phyloP scores from a whole-genome alignment of 2,329 filamentous ascomycete species.

The Aspergillus ochraceoroseus region DNA sequence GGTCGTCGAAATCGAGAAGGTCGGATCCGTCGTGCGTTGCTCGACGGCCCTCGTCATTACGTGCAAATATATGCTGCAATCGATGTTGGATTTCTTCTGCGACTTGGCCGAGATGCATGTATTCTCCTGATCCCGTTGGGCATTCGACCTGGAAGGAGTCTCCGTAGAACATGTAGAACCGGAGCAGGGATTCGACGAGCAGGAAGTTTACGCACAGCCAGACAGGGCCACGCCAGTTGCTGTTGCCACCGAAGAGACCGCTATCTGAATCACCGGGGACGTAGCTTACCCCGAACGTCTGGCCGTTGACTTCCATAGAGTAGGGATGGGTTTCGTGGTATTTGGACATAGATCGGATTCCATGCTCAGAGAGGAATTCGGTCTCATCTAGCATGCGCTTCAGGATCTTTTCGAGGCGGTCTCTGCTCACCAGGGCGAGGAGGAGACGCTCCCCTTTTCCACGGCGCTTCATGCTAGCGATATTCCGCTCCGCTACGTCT shows the following conservation, averaged over 20 bases:
- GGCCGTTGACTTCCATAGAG: constrained; percentile 92
- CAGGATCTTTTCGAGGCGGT: constrained; percentile 83
- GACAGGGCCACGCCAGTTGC: constrained; percentile 93
- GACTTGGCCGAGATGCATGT: constrained; percentile 92
- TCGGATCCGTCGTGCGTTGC: constrained; percentile 84
- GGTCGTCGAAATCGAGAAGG: constrained; percentile 78
- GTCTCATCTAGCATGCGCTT: constrained; percentile 89
- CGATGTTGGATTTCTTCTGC: constrained; percentile 94
- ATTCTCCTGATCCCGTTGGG: constrained; percentile 85
- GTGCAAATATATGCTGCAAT: constrained; percentile 82
- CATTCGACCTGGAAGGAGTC: constrained; percentile 85
- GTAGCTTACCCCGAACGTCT: constrained; percentile 81
- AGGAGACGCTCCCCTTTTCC: constrained; percentile 86
- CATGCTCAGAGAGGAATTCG: constrained; percentile 85
- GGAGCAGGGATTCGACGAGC: constrained; percentile 85
- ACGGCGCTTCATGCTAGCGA: constrained; percentile 84
- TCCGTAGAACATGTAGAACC: constrained; percentile 95
- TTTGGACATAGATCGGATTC: constrained; percentile 87
- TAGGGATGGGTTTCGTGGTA: constrained; percentile 85
- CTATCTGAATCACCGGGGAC: constrained; percentile 95
- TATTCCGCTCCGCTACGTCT: constrained; percentile 86
- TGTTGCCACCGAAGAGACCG: constrained; percentile 92
- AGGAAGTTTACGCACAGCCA: constrained; percentile 97
- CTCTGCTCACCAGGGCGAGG: constrained; percentile 84
- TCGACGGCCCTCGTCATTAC: constrained; percentile 76